Conservation (phyloP, 2,329 filamentous ascomycete species). For the Epichloe bromicola region DNA sequence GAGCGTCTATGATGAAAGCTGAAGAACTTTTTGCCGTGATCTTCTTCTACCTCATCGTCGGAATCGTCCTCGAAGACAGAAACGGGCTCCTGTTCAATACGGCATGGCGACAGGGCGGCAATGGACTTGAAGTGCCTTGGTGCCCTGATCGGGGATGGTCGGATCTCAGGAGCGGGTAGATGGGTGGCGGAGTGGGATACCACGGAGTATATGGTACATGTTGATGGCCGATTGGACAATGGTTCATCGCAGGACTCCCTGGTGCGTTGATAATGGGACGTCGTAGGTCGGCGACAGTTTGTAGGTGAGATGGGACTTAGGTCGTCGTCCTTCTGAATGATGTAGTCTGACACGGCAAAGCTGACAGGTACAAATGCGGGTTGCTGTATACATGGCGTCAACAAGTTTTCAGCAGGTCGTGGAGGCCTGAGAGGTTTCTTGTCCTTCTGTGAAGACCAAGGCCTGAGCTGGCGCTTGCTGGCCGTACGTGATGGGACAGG, state of each 20-base stretch:
- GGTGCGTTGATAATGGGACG: not conserved
- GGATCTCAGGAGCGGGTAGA: conserved; percentile 8
- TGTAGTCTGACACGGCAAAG: not conserved
- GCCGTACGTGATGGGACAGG: not conserved
- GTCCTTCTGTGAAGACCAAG: not conserved
- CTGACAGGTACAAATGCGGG: conserved; percentile 1
- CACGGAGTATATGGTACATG: conserved; percentile 11
- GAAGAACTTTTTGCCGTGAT: conserved; percentile 19
- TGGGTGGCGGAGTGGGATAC: conserved; percentile 13
- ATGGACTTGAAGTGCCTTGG: conserved; percentile 17
- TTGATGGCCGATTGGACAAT: not conserved
- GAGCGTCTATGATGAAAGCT: conserved; percentile 29
- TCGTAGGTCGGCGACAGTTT: conserved; percentile 2
- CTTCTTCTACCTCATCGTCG: conserved; percentile 24
- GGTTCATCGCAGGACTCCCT: not conserved
- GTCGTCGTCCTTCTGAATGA: not conserved
- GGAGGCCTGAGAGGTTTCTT: conserved; percentile 16
- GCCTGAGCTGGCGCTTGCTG: not conserved
- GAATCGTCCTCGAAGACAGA: conserved; percentile 38
- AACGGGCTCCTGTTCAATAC: conserved; percentile 15
- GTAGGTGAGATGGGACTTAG: conserved; percentile 7
- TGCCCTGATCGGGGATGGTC: conserved; percentile 9
- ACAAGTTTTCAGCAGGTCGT: conserved; percentile 15
- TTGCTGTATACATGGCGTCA: conserved; percentile 12
- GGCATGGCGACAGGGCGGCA: conserved; percentile 9